Evolutionary conservation across 768 basidiomycete genomes (phyloP).

Genomic region (Termitomyces sp.): DNA sequence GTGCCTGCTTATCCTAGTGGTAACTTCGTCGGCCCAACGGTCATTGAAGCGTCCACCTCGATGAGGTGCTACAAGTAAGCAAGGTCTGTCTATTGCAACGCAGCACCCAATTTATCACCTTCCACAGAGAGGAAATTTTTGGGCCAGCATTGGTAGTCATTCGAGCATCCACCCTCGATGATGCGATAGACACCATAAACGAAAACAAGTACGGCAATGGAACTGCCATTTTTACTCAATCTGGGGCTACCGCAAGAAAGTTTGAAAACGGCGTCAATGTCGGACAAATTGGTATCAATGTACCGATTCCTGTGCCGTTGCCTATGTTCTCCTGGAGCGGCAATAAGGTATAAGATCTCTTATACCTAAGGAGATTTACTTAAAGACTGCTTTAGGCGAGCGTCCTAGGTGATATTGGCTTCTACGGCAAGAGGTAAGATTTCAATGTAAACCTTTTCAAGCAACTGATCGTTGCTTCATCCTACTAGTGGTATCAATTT

Average conservation of each 20-base stretch:
- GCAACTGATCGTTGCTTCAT: constrained; percentile 1
- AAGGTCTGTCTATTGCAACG: neutral
- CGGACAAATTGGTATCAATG: constrained; percentile 92
- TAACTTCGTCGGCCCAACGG: constrained; percentile 93
- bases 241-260: constrained; percentile 90
- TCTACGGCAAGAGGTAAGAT: constrained; percentile 82
- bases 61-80: constrained; percentile 88
- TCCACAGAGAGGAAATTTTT: constrained; percentile 85
- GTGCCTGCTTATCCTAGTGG: constrained; percentile 80
- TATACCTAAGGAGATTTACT: neutral
- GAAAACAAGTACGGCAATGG: constrained; percentile 91
- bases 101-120: constrained; percentile 2
- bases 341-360: constrained; percentile 59
- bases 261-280: constrained; percentile 88
- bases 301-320: constrained; percentile 86
- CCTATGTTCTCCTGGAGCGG: constrained; percentile 98
- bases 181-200: constrained; percentile 89
- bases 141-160: constrained; percentile 85
- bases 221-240: constrained; percentile 94
- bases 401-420: constrained; percentile 81
- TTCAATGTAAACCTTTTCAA: neutral
- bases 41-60: constrained; percentile 73
- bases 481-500: constrained; percentile 78
- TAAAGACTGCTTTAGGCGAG: constrained; percentile 43
- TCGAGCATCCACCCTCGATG: constrained; percentile 80